phyloP scores from a whole-genome alignment of 2,329 filamentous ascomycete genomes.

The Sporothrix globosa region DNA sequence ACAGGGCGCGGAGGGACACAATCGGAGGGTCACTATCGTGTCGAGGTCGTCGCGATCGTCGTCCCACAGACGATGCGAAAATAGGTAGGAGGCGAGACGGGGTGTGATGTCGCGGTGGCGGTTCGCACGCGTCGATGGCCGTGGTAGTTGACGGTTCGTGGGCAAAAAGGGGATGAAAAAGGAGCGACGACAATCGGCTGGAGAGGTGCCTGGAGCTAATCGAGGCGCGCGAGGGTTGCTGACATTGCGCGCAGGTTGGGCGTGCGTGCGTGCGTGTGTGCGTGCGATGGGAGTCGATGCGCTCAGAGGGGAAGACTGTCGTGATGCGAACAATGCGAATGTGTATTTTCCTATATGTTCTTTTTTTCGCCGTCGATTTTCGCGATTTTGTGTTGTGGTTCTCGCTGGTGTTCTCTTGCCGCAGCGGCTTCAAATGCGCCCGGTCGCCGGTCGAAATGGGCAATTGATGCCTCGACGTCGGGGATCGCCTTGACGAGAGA shows the following conservation, averaged over 20 bases:
- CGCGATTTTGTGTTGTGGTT: background rate
- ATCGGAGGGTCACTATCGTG: background rate
- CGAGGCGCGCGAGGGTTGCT: constrained; percentile 22
- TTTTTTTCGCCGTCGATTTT: background rate
- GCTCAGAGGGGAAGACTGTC: background rate
- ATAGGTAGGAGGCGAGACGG: too few relatives aligned
- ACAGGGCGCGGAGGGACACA: background rate
- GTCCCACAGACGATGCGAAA: background rate
- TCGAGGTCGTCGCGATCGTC: constrained; percentile 1
- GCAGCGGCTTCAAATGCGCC: background rate
- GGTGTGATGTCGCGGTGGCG: background rate
- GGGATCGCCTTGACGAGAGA: background rate
- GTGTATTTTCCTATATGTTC: background rate
- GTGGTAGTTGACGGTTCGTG: background rate
- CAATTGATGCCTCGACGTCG: background rate
- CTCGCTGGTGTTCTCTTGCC: background rate
- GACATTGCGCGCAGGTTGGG: constrained; percentile 10
- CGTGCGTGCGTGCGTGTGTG: background rate
- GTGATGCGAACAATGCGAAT: constrained; percentile 1
- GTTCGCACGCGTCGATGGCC: constrained; percentile 4
- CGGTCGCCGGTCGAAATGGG: constrained; percentile 10
- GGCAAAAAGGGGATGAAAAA: background rate
- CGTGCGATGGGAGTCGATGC: background rate
- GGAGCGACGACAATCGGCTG: background rate
- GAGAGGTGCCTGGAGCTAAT: constrained; percentile 9